These are phyloP conservation scores for Apiospora phragmitis DNA, from an alignment of 2,329 filamentous ascomycete genomes.

Conservation along the genomic window DNA sequence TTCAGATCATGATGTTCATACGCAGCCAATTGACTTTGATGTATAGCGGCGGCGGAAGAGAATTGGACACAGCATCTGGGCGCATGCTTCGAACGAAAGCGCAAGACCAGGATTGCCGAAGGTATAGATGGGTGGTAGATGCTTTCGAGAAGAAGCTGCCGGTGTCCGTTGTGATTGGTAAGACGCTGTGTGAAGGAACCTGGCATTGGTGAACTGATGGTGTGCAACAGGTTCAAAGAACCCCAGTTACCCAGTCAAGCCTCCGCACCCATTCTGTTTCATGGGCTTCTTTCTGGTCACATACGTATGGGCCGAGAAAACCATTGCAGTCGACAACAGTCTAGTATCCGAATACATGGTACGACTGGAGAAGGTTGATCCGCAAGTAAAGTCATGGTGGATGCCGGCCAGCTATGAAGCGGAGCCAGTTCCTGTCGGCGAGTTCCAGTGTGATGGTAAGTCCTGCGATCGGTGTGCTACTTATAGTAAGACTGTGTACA, in stretches of 20 bases:
- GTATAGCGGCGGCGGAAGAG: background rate
- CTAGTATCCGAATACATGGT: conserved; percentile 47
- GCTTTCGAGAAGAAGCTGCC: background rate
- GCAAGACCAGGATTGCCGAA: background rate
- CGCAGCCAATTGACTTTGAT: background rate
- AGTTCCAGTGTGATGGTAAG: conserved; percentile 23
- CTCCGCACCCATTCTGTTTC: conserved; percentile 63
- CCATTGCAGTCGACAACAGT: conserved; percentile 35
- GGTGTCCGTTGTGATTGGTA: background rate
- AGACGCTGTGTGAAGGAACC: background rate
- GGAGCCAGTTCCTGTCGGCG: conserved; percentile 28
- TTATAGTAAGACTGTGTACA: conserved; percentile 39
- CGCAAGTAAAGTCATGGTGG: conserved; percentile 60
- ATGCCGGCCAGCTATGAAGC: conserved; percentile 33
- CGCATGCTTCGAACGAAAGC: background rate
- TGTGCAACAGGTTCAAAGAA: conserved; percentile 10
- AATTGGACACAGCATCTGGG: background rate
- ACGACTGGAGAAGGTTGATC: conserved; percentile 65
- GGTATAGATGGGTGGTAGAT: background rate
- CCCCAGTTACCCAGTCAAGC: conserved; percentile 31
- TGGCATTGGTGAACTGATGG: background rate
- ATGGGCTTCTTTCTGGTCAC: conserved; percentile 70
- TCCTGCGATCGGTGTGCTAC: conserved; percentile 42
- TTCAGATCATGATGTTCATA: background rate
- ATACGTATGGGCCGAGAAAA: conserved; percentile 66